A percentile compares a stretch with the other conserved stretches of the same genome.
Conservation (phyloP, 179 eudicot genomes). For the Actinidia chinensis region DNA sequence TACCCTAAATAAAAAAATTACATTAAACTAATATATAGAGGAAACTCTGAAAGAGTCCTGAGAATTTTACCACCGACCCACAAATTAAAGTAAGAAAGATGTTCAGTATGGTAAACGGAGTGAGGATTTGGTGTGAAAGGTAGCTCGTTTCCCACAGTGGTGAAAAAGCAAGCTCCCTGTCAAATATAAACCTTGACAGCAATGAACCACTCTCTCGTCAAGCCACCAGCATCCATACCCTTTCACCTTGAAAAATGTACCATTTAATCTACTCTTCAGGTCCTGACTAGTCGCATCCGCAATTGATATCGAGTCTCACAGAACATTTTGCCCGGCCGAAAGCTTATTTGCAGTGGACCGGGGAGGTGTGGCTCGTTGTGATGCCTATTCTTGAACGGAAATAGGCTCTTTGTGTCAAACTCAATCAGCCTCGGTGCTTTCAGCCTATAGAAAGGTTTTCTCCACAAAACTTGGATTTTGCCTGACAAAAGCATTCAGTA, state of each 20-base stretch:
- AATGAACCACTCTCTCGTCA: conserved; percentile 99
- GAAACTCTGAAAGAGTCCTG: neutral
- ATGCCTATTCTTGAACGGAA: conserved; percentile 93
- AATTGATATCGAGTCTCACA: conserved; percentile 95
- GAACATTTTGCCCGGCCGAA: conserved; percentile 92
- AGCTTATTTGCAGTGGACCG: conserved; percentile 81
- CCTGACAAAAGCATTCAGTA: conserved; percentile 90
- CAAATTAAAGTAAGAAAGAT: conserved; percentile 98
- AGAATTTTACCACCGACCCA: conserved; percentile 89
- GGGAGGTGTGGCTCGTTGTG: conserved; percentile 97
- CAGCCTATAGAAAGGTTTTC: conserved; percentile 91
- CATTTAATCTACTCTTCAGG: conserved; percentile 84
- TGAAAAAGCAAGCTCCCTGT: conserved; percentile 91
- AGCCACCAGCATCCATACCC: conserved; percentile 99
- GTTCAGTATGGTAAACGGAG: conserved; percentile 98
- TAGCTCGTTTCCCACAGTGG: conserved; percentile 94
- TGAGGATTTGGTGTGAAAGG: conserved; percentile 99
- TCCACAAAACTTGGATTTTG: conserved; percentile 90
- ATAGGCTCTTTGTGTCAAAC: conserved; percentile 91
- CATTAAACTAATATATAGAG: neutral
- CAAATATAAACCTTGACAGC: conserved; percentile 89
- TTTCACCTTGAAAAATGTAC: conserved; percentile 99
- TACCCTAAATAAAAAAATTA: neutral
- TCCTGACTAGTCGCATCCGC: conserved; percentile 92
- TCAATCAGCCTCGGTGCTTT: conserved; percentile 90